Percentiles rank a stretch among this genome's conserved stretches.
Evolutionary conservation across 495 filamentous ascomycete genomes (phyloP).

Genomic region (Cercophora sp.): DNA sequence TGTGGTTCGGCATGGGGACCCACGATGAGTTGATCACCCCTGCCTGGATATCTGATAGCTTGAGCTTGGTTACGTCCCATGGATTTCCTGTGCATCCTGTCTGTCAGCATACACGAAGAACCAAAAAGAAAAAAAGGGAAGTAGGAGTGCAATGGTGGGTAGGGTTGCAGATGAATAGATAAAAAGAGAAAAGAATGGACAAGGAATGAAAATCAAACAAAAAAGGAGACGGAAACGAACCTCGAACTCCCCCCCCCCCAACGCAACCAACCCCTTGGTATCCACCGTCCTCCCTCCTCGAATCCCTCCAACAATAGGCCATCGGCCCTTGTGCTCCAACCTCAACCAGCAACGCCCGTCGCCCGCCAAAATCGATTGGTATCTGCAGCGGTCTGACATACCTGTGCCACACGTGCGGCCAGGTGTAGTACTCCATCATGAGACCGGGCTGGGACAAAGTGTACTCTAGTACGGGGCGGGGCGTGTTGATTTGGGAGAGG

Average conservation of each 20-base stretch:
- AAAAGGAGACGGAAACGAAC: no score
- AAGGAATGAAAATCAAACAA: no score
- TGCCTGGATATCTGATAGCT: no score
- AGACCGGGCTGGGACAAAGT: conserved; percentile 54
- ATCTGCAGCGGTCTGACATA: conserved; percentile 41
- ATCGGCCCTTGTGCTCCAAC: conserved; percentile 51
- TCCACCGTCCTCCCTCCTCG: background rate
- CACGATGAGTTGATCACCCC: no score
- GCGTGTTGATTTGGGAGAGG: conserved; percentile 48
- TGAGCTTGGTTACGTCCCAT: no score
- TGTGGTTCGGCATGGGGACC: no score
- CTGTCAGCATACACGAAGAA: no score
- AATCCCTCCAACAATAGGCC: background rate
- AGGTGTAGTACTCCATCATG: conserved; percentile 51
- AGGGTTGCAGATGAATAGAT: no score
- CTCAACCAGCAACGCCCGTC: conserved; percentile 48
- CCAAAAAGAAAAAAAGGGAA: no score
- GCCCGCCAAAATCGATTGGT: conserved; percentile 42
- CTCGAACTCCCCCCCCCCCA: background rate
- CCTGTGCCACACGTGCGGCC: conserved; percentile 46
- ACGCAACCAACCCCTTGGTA: background rate
- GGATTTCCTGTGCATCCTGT: no score
- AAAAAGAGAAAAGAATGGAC: background rate
- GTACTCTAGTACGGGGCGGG: conserved; percentile 46
- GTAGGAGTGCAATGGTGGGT: no score